phyloP scores from a whole-genome alignment of 2,329 filamentous ascomycete species.

The Fusarium hainanense region DNA sequence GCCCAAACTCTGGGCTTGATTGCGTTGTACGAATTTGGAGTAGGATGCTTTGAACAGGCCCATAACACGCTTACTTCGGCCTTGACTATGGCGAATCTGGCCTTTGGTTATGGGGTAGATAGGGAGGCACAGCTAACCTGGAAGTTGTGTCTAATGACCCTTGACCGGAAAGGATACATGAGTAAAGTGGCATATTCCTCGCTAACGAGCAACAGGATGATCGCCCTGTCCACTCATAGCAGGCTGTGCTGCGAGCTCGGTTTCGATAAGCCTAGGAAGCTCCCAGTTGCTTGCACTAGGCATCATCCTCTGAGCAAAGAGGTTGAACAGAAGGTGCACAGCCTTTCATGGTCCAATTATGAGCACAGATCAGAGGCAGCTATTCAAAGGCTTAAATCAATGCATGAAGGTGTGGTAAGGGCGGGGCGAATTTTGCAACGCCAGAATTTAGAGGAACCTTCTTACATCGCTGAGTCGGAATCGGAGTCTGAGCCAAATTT shows the following conservation, averaged over 20 bases:
- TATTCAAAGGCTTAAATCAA: neutral
- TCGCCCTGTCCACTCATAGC: neutral
- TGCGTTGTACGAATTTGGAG: slow-evolving; percentile 1
- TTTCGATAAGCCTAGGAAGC: neutral
- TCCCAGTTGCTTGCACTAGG: neutral
- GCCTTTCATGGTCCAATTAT: neutral
- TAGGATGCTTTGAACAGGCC: neutral
- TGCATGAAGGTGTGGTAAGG: neutral
- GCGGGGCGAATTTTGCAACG: neutral
- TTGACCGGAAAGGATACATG: neutral
- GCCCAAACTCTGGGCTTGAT: neutral
- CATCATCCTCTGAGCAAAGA: neutral
- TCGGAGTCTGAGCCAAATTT: neutral
- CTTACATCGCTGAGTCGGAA: neutral
- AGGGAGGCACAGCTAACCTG: neutral
- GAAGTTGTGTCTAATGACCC: neutral
- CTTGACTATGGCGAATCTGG: neutral
- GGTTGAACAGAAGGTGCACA: no score
- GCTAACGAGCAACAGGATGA: neutral
- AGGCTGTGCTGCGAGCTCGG: accelerated
- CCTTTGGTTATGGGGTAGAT: no score
- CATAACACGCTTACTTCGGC: neutral
- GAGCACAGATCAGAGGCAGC: neutral
- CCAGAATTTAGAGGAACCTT: neutral
- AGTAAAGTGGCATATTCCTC: accelerated